Conservation (phyloP, 2,329 filamentous ascomycete species). For the Tetracladium maxilliforme region DNA sequence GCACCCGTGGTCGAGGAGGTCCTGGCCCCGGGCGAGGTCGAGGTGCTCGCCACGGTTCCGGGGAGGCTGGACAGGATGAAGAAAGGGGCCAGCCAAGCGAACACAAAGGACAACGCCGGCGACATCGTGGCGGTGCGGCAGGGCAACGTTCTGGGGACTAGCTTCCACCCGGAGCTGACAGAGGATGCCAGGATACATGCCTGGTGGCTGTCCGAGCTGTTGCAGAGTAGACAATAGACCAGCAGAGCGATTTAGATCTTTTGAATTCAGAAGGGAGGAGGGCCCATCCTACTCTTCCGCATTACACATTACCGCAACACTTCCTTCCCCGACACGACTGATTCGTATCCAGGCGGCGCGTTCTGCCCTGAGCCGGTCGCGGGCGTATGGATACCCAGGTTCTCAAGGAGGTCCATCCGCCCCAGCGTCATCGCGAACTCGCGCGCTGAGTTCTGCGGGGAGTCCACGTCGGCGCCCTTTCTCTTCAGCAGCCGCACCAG, state of each 20-base stretch:
- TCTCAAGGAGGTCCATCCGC: slow-evolving; percentile 2
- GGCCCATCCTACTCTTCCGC: too few relatives aligned
- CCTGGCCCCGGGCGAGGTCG: slow-evolving; percentile 30
- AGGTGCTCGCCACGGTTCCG: slow-evolving; percentile 36
- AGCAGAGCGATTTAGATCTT: too few relatives aligned
- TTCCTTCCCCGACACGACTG: too few relatives aligned
- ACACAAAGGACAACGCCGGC: slow-evolving; percentile 26
- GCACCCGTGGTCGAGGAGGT: slow-evolving; percentile 86
- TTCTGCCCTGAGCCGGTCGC: too few relatives aligned
- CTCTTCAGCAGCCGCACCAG: slow-evolving; percentile 13
- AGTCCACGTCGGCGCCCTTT: slow-evolving; percentile 12
- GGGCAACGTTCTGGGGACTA: slow-evolving; percentile 85
- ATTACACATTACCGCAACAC: too few relatives aligned
- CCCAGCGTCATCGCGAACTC: slow-evolving; percentile 5
- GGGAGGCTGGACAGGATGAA: slow-evolving; percentile 21
- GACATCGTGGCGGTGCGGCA: slow-evolving; percentile 85
- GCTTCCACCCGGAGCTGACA: slow-evolving; percentile 91
- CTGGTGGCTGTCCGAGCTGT: slow-evolving; percentile 63
- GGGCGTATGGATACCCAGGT: too few relatives aligned
- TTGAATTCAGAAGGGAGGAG: too few relatives aligned
- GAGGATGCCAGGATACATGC: slow-evolving; percentile 75
- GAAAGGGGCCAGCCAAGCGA: slow-evolving; percentile 21
- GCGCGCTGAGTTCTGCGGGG: slow-evolving; percentile 5
- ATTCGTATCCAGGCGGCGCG: too few relatives aligned
- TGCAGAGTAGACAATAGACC: slow-evolving; percentile 3